Conservation (phyloP, 495 filamentous ascomycete species). For the Entonaema liquescens region DNA sequence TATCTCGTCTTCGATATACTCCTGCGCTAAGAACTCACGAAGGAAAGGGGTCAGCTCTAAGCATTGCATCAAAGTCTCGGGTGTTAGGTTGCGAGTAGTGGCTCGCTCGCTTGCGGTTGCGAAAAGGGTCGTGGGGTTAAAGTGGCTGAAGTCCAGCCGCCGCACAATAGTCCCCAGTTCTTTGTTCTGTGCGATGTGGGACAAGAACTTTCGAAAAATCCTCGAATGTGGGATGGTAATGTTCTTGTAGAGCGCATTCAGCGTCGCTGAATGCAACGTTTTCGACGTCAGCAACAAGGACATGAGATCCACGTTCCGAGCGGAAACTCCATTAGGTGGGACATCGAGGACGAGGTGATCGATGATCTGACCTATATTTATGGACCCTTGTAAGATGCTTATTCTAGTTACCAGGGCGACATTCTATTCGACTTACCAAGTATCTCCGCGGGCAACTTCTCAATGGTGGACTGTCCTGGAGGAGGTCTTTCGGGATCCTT, state of each 20-base stretch:
- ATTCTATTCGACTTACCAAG: constrained; percentile 66
- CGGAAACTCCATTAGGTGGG: constrained; percentile 78
- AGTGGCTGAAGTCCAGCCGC: constrained; percentile 87
- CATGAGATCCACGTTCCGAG: constrained; percentile 84
- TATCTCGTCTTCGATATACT: constrained; percentile 84
- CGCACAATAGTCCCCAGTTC: constrained; percentile 80
- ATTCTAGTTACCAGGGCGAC: constrained; percentile 6
- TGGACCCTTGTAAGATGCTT: constrained; percentile 28
- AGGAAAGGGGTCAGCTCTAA: constrained; percentile 79
- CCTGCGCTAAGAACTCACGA: constrained; percentile 82
- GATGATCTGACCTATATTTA: constrained; percentile 71
- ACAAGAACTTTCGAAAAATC: constrained; percentile 86
- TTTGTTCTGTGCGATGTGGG: constrained; percentile 72
- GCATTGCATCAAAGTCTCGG: constrained; percentile 77
- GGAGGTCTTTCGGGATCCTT: constrained; percentile 38
- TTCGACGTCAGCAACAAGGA: constrained; percentile 79
- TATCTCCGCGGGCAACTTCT: constrained; percentile 74
- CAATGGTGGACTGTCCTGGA: constrained; percentile 61
- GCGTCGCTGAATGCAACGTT: constrained; percentile 77
- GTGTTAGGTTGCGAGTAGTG: constrained; percentile 82
- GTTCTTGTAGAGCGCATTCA: constrained; percentile 80
- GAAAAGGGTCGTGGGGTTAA: constrained; percentile 83
- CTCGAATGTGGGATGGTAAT: constrained; percentile 88
- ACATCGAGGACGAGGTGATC: constrained; percentile 77
- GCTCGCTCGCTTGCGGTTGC: constrained; percentile 81